Evolutionary conservation across 371 early-diverging fungal genomes (phyloP).

Genomic region (Mortierella sp.): DNA sequence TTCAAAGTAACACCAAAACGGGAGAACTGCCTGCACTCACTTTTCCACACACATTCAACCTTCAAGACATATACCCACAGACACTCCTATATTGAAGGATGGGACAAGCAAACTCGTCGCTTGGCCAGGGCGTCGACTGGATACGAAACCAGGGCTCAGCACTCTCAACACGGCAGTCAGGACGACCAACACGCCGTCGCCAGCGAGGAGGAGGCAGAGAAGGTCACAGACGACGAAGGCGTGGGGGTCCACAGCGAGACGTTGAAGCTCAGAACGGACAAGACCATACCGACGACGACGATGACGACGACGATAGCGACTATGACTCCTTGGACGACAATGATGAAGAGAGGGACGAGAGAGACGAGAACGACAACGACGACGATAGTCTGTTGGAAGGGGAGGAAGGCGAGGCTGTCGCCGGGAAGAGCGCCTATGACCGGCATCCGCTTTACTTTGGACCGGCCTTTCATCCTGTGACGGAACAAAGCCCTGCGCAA

Average conservation of each 20-base stretch:
- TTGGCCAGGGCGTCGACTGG: conserved; percentile 28
- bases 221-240: conserved; percentile 25
- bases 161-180: conserved; percentile 10
- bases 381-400: conserved; percentile 28
- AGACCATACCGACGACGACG: conserved; percentile 8
- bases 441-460: conserved; percentile 51
- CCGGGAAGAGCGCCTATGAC: conserved; percentile 19
- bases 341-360: conserved; percentile 13
- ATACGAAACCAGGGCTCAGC: conserved; percentile 22
- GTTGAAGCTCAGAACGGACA: conserved; percentile 16
- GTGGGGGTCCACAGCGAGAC: conserved; percentile 11
- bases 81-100: conserved; percentile 14
- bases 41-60: no score
- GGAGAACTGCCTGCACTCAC: background rate
- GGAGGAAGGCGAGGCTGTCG: conserved; percentile 13
- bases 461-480: conserved; percentile 48
- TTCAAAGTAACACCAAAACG: background rate
- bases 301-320: conserved; percentile 18
- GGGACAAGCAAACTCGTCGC: conserved; percentile 38
- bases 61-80: background rate
- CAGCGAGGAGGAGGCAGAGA: background rate
- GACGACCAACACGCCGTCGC: background rate
- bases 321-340: conserved; percentile 29
- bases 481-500: conserved; percentile 47
- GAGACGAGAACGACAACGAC: conserved; percentile 3